Percentiles rank a stretch among this genome's conserved stretches.
Conservation (phyloP, 768 basidiomycete genomes). For the Leccinum fibrillosum region DNA sequence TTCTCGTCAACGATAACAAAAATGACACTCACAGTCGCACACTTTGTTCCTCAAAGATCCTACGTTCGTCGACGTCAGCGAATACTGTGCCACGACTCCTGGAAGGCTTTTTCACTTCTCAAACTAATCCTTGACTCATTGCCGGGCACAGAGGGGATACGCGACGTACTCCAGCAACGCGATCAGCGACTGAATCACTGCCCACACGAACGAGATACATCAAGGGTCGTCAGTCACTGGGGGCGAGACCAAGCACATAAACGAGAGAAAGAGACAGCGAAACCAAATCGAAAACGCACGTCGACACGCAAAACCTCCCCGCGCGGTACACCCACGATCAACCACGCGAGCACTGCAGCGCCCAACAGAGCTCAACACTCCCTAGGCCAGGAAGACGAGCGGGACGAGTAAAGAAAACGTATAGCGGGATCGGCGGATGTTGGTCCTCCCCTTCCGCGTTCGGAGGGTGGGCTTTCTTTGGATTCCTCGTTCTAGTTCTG, state of each 20-base stretch:
- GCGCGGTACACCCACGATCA: not conserved
- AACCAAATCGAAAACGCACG: not conserved
- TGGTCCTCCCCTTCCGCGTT: constrained; percentile 10
- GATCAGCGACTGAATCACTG: constrained; percentile 38
- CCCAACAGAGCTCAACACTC: constrained; percentile 35
- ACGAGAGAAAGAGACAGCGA: not conserved
- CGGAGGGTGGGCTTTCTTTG: constrained; percentile 17
- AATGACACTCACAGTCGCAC: too few relatives aligned
- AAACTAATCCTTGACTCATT: too few relatives aligned
- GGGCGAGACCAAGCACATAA: not conserved
- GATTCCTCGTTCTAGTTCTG: too few relatives aligned
- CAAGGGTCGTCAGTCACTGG: not conserved
- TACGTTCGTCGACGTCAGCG: too few relatives aligned
- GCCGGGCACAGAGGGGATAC: not conserved
- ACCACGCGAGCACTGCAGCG: not conserved
- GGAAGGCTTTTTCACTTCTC: too few relatives aligned
- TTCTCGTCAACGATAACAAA: too few relatives aligned
- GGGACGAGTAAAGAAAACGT: constrained; percentile 40
- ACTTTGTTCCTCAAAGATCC: too few relatives aligned
- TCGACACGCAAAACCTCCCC: not conserved
- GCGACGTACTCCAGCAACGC: constrained; percentile 36
- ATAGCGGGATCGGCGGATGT: constrained; percentile 36
- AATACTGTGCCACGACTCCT: too few relatives aligned
- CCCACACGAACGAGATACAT: constrained; percentile 44
- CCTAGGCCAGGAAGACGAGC: constrained; percentile 31